phyloP scores from a whole-genome alignment of 371 early-diverging fungal species.

The Chytridiales sp. region DNA sequence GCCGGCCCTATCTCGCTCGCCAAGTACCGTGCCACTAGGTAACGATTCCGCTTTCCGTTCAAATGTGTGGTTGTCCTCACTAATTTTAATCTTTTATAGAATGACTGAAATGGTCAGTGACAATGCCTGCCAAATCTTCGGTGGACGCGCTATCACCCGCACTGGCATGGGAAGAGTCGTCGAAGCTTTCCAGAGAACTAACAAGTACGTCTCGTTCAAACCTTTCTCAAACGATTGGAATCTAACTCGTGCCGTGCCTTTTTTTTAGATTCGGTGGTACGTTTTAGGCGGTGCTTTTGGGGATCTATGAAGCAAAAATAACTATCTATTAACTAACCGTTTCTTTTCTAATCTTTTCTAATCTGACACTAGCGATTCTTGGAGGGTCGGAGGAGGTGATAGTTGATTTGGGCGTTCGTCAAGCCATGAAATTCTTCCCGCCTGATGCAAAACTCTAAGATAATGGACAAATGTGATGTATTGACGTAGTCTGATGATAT shows the following conservation, averaged over 20 bases:
- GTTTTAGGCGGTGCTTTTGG: no score
- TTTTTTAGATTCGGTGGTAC: not conserved
- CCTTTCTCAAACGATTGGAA: no score
- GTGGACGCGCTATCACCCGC: conserved; percentile 64
- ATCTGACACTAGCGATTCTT: conserved; percentile 26
- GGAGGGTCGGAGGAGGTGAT: conserved; percentile 50
- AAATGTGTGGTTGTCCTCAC: not conserved
- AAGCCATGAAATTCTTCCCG: conserved; percentile 37
- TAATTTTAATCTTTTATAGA: conserved; percentile 17
- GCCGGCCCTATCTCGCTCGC: conserved; percentile 69
- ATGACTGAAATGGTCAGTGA: conserved; percentile 59
- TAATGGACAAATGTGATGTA: no score
- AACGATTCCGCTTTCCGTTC: not conserved
- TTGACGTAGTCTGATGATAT: no score
- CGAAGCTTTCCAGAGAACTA: conserved; percentile 55
- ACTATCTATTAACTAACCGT: no score
- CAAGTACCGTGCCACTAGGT: conserved; percentile 43
- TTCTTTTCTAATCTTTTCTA: not conserved
- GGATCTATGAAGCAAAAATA: not conserved
- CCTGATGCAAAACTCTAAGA: conserved; percentile 18
- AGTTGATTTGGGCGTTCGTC: conserved; percentile 42
- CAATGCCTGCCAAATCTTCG: conserved; percentile 69
- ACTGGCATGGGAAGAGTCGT: conserved; percentile 44
- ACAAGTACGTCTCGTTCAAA: conserved; percentile 51
- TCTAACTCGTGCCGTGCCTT: conserved; percentile 25